Percentiles rank a stretch among this genome's conserved stretches.
phyloP scores from a whole-genome alignment of 2,329 filamentous ascomycete genomes.

The Lojkania enalia region DNA sequence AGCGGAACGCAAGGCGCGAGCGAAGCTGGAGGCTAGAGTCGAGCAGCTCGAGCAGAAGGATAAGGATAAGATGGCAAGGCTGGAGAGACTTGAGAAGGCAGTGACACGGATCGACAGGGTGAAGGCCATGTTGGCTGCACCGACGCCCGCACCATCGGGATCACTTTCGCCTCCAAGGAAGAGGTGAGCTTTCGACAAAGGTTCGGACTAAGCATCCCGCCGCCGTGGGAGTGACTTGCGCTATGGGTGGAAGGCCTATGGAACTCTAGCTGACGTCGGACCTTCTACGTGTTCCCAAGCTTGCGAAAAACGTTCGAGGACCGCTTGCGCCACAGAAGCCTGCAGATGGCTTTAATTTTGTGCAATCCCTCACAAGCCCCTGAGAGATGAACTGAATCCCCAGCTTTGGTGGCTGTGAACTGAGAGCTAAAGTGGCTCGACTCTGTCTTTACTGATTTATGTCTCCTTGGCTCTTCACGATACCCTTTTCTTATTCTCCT shows the following conservation, averaged over 20 bases:
- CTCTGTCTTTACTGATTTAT: too few relatives aligned
- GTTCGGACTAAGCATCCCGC: too few relatives aligned
- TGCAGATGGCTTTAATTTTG: too few relatives aligned
- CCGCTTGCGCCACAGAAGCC: too few relatives aligned
- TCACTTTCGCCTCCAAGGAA: neutral
- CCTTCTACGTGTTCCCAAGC: too few relatives aligned
- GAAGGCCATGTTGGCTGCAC: slow-evolving; percentile 58
- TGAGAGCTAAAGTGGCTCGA: too few relatives aligned
- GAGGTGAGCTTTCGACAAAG: too few relatives aligned
- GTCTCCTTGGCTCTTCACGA: neutral
- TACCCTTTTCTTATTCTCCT: slow-evolving; percentile 8
- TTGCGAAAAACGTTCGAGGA: too few relatives aligned
- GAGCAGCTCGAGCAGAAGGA: slow-evolving; percentile 70
- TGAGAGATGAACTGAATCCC: too few relatives aligned
- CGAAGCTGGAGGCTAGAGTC: slow-evolving; percentile 71
- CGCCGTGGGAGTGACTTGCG: neutral
- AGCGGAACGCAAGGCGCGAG: slow-evolving; percentile 69
- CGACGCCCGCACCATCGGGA: slow-evolving; percentile 2
- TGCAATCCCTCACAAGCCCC: too few relatives aligned
- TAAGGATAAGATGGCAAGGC: slow-evolving; percentile 66
- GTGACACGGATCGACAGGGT: slow-evolving; percentile 73
- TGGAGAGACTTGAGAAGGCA: slow-evolving; percentile 73
- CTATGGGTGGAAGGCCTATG: neutral
- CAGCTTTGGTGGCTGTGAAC: too few relatives aligned
- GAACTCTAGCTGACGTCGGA: too few relatives aligned